Evolutionary conservation across 2,329 filamentous ascomycete genomes (phyloP), one percentile per base, ranked within the genome.

Genomic region (Xylaria multiplex): DNA sequence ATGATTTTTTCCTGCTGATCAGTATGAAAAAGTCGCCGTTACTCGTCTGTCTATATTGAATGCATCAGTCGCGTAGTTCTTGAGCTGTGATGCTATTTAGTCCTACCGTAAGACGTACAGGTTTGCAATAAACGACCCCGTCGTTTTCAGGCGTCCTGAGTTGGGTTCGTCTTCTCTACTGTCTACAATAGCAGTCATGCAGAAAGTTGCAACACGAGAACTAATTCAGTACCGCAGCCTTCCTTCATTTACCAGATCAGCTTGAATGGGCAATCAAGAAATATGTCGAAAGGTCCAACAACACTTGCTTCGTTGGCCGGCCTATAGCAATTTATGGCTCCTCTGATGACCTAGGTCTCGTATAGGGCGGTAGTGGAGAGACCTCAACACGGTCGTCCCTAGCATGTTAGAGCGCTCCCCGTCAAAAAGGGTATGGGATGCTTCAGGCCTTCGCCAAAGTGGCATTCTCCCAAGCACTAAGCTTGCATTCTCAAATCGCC

Each of bases 21-120:
- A 32, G 11, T 40, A 46, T 1, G 50, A 66, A 14, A 54, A 60
- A n/a, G 22, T 46, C 3, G 72, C 48, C 2, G 61, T 58, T 3
- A 73, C 70, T 14, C 71, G 64, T 48, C 71, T 83, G 0, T 82
- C 81, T 3, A 80, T 83, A 30, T 70, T 81, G 14, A 82, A 84
- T 72, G 79, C 79, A 2, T 79, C 79, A 0, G 78, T 80, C 9
- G 78, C 79, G 2, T 73, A 79, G 3, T 84, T 82, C 65, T 60
- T 77, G 1, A 67, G 77, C 4, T 79, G 79, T 7, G 79, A 76
- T 22, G 81, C 80, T 3, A 77, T 83, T 19, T 84, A 82, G 82
- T 77, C 83, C 7, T 84, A 81, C 40, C 71, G 75, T 49, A 73
- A 73, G 19, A 68, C 66, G 22, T 46, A 64, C 2, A 63, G 59